These are phyloP conservation scores for Heritiera littoralis DNA, from an alignment of 345 rosid species.

Conservation along the genomic window DNA sequence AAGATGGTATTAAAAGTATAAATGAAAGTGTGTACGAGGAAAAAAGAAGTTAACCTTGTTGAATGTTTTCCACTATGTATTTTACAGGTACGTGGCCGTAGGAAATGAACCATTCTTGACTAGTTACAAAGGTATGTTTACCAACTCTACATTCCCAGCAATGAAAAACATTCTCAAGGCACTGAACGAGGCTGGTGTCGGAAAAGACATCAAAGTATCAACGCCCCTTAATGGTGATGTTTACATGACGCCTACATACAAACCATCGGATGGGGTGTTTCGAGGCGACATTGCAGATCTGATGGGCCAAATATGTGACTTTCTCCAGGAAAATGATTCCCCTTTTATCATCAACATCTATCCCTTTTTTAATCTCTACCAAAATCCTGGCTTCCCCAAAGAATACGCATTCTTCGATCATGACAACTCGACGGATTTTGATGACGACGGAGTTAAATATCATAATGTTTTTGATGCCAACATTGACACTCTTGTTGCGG, in stretches of 20 bases:
- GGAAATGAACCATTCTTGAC: conserved; percentile 85
- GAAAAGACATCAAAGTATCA: conserved; percentile 61
- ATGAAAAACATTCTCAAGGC: conserved; percentile 70
- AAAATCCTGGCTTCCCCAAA: conserved; percentile 55
- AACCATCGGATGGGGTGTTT: conserved; percentile 69
- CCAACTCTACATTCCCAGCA: conserved; percentile 58
- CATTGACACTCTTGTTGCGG: conserved; percentile 66
- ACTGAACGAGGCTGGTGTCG: conserved; percentile 53
- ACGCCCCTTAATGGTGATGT: conserved; percentile 81
- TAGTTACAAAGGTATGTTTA: conserved; percentile 57
- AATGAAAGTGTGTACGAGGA: too few relatives aligned
- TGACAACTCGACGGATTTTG: neutral
- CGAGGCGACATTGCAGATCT: conserved; percentile 43
- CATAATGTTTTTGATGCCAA: conserved; percentile 76
- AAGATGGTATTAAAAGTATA: too few relatives aligned
- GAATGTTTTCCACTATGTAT: neutral
- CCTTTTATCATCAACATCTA: conserved; percentile 85
- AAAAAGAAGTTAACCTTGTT: neutral
- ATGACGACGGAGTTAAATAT: conserved; percentile 46
- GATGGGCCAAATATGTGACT: conserved; percentile 43
- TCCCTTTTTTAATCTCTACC: conserved; percentile 76
- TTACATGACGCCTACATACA: conserved; percentile 48
- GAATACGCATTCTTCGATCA: conserved; percentile 63
- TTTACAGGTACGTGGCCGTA: conserved; percentile 69
- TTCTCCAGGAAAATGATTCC: conserved; percentile 44